These are phyloP conservation scores for Pseudomonodictys pantanalensis DNA, from an alignment of 495 filamentous ascomycete species.

Conservation along the genomic window DNA sequence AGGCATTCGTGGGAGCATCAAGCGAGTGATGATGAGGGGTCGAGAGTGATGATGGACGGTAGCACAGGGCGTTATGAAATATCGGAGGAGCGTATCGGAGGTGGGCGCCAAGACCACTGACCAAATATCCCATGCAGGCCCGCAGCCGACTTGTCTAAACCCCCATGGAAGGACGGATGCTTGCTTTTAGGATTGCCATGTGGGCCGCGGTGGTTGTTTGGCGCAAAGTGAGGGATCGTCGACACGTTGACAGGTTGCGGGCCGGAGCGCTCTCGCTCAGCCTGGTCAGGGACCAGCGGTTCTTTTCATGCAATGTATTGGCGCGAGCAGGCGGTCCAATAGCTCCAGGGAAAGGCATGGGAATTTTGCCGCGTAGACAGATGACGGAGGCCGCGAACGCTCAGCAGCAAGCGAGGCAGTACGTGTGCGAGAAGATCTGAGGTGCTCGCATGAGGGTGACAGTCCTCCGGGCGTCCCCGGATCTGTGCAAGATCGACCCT, in stretches of 20 bases:
- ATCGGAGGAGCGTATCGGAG: constrained; percentile 1
- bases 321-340: too few relatives aligned
- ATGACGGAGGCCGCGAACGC: too few relatives aligned
- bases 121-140: constrained; percentile 23
- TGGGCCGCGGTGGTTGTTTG: background rate
- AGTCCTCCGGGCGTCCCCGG: too few relatives aligned
- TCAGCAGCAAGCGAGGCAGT: too few relatives aligned
- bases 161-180: background rate
- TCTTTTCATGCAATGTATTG: too few relatives aligned
- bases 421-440: too few relatives aligned
- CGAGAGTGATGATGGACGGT: constrained; percentile 12
- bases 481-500: too few relatives aligned
- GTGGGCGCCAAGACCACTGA: constrained; percentile 8
- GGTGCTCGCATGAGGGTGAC: too few relatives aligned
- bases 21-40: background rate
- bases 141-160: background rate
- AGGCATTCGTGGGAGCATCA: background rate
- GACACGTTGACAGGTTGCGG: background rate
- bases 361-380: too few relatives aligned
- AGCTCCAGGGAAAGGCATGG: too few relatives aligned
- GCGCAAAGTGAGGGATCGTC: background rate
- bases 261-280: background rate
- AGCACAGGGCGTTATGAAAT: constrained; percentile 13
- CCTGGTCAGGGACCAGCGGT: too few relatives aligned
- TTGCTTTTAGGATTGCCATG: constrained; percentile 11